phyloP scores from a whole-genome alignment of 2,329 filamentous ascomycete species.

The Helicocarpus griseus region DNA sequence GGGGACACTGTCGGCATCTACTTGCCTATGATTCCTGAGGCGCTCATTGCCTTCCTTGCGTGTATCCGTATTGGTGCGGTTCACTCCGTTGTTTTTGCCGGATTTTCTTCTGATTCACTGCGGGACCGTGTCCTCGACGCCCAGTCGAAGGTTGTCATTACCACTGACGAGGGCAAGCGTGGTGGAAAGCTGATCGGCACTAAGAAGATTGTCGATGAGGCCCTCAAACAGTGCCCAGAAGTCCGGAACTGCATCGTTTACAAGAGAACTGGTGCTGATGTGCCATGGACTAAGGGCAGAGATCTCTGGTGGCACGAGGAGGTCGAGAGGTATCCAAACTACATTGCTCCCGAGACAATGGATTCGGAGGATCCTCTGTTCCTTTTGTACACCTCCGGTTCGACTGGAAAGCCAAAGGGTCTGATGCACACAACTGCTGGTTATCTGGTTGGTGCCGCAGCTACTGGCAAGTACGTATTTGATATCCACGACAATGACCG shows the following conservation, averaged over 20 bases:
- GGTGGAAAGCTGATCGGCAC: constrained; percentile 95
- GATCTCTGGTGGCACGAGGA: constrained; percentile 99
- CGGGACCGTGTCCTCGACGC: constrained; percentile 91
- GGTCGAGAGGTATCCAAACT: constrained; percentile 89
- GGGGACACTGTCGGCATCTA: constrained; percentile 96
- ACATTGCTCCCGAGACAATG: constrained; percentile 81
- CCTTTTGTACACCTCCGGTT: constrained; percentile 94
- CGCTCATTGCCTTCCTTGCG: constrained; percentile 80
- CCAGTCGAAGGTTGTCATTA: constrained; percentile 87
- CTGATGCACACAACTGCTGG: constrained; percentile 96
- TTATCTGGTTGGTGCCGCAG: constrained; percentile 85
- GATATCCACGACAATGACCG: constrained; percentile 90
- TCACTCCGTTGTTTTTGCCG: constrained; percentile 95
- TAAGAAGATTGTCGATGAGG: constrained; percentile 98
- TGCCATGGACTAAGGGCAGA: constrained; percentile 80
- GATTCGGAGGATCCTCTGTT: constrained; percentile 93
- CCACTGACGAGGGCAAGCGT: constrained; percentile 93
- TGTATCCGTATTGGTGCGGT: constrained; percentile 87
- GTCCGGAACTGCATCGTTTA: constrained; percentile 80
- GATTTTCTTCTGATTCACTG: constrained; percentile 92
- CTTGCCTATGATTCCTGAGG: constrained; percentile 97
- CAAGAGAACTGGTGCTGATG: constrained; percentile 87
- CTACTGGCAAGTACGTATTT: constrained; percentile 97
- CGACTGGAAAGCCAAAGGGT: constrained; percentile 97
- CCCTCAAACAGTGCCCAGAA: constrained; percentile 87